Base-by-base conservation (phyloP, 768 basidiomycete genomes). In the Lactifluus echinatus region DNA sequence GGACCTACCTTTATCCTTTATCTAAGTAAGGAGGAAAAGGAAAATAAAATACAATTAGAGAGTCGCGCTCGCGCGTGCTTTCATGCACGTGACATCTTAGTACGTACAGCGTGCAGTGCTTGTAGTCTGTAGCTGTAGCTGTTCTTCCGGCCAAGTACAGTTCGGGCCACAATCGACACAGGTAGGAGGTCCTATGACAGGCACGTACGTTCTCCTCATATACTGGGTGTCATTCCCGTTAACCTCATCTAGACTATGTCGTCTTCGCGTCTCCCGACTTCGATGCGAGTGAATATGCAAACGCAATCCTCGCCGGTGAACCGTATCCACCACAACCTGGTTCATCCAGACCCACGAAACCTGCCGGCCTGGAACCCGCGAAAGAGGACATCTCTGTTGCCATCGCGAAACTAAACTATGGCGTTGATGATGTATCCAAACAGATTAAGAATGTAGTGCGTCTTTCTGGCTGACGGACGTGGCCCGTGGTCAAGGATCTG, bases 311-410 rank as follows among this genome's bases (percentile, higher is more conserved):
- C 23, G 86, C 93, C 4, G 88, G 90, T 24, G 86, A 93, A 63
- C 68, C 82, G 0, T 91, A 94, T 67, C 79, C 83, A 72, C 70
- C 56, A 66, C 69, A 71, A 70, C 64, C 68, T 28, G 66, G 70
- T 26, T 53, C 64, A 24, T 44, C 45, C 26, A 56, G 70, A 64
- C 48, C 68, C 8, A 57, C 66, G 29, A 76, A 75, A 64, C 56
- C 66, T 19, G 63, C 74, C 14, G 66, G 70, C 0, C 74, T 79
- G 24, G 81, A 84, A 49, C 78, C 79, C 5, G 77, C 81, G 21
- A 89, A 85, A 68, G 91, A 93, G 59, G 95, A 97, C 63, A 86
- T 96, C 11, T 88, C 89, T 3, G 79, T 90, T 2, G 91, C 92
- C 3, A 85, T 97, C 28, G 84, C 90, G 6, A 93, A 90, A 69